Conservation (phyloP, 768 basidiomycete genomes). For the Trametes maxima region DNA sequence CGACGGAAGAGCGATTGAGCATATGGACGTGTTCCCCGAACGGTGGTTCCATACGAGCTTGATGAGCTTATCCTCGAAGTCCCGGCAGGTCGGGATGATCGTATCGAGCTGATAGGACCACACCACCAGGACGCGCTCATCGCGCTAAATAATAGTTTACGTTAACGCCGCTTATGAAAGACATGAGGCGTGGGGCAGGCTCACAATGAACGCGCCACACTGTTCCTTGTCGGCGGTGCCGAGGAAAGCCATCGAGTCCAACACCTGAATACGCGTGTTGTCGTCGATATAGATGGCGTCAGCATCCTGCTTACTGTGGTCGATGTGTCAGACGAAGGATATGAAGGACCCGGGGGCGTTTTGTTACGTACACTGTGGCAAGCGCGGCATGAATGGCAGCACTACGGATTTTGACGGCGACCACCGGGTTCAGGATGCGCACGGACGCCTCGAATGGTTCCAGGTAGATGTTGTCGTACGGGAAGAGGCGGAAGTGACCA, state of each 20-base stretch:
- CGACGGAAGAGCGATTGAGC: slow-evolving; percentile 39
- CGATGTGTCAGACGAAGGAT: neutral
- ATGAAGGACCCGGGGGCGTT: neutral
- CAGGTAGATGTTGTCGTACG: slow-evolving; percentile 78
- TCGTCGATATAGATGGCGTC: slow-evolving; percentile 68
- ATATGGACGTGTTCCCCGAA: slow-evolving; percentile 43
- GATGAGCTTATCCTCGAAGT: slow-evolving; percentile 79
- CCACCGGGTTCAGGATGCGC: slow-evolving; percentile 76
- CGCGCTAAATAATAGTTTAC: slow-evolving; percentile 49
- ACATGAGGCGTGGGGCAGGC: no score
- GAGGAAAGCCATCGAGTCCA: slow-evolving; percentile 68
- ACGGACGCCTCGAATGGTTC: slow-evolving; percentile 84
- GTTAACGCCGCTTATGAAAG: neutral
- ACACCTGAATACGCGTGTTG: slow-evolving; percentile 85
- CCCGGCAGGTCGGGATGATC: slow-evolving; percentile 70
- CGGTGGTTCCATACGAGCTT: slow-evolving; percentile 70
- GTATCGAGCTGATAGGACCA: slow-evolving; percentile 85
- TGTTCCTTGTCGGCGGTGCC: slow-evolving; percentile 88
- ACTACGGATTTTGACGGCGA: slow-evolving; percentile 79
- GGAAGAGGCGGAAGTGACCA: slow-evolving; percentile 78
- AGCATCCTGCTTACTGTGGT: slow-evolving; percentile 56
- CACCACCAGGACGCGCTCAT: slow-evolving; percentile 79
- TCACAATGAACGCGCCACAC: slow-evolving; percentile 83
- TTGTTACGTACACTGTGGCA: slow-evolving; percentile 57
- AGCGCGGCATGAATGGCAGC: slow-evolving; percentile 85